Evolutionary conservation across 352 stramenopile genomes (phyloP).

Genomic region (Peronospora belbahrii): DNA sequence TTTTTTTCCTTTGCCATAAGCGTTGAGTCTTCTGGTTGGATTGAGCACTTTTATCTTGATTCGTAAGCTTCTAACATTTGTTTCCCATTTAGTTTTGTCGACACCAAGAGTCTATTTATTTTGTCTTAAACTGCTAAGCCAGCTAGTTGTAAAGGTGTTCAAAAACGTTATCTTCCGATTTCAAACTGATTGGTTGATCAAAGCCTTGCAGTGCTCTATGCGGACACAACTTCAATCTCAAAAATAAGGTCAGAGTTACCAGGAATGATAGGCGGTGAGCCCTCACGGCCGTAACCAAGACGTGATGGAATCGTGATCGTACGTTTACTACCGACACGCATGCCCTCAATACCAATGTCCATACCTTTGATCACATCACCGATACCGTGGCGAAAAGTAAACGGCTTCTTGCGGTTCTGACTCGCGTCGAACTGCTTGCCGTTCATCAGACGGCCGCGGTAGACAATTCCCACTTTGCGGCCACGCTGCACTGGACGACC

Average conservation of each 20-base stretch:
- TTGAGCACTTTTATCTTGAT: neutral
- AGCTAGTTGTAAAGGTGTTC: neutral
- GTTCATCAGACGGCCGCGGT: conserved; percentile 72
- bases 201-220: conserved; percentile 6
- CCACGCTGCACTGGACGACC: conserved; percentile 45
- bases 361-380: conserved; percentile 93
- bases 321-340: conserved; percentile 86
- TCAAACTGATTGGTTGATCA: neutral
- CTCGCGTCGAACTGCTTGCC: conserved; percentile 80
- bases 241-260: conserved; percentile 91
- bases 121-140: neutral
- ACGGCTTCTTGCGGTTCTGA: conserved; percentile 79
- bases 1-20: neutral
- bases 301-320: conserved; percentile 90
- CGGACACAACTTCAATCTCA: conserved; percentile 89
- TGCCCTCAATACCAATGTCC: conserved; percentile 91
- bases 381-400: conserved; percentile 77
- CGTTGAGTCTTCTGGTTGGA: neutral
- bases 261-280: conserved; percentile 75
- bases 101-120: neutral
- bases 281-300: conserved; percentile 89
- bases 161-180: neutral
- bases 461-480: conserved; percentile 76
- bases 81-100: neutral
- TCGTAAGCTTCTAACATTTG: neutral